A percentile compares a stretch with the other conserved stretches of the same genome.
Conservation (phyloP, 2,329 filamentous ascomycete genomes). For the Ophiostoma sp. region DNA sequence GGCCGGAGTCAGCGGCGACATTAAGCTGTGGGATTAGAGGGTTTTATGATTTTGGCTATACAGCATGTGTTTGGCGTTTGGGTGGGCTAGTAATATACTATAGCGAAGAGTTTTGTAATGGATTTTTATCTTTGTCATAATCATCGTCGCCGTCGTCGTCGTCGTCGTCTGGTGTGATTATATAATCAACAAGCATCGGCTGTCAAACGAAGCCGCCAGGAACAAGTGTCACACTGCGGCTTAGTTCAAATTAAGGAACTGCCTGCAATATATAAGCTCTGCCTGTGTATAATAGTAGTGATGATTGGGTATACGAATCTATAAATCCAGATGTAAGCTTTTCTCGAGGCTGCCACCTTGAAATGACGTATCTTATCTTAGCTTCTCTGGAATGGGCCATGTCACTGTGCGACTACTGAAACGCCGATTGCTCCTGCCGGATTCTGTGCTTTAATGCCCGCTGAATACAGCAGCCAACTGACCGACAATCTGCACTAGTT, state of each 20-base stretch:
- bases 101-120: not conserved
- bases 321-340: not conserved
- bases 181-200: not conserved
- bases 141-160: not conserved
- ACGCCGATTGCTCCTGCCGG: not conserved
- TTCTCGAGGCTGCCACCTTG: not conserved
- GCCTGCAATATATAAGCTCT: not conserved
- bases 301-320: not conserved
- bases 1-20: slow-evolving; percentile 79
- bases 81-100: not conserved
- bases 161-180: not conserved
- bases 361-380: slow-evolving; percentile 13
- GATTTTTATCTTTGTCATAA: not conserved
- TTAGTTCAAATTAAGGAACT: not conserved
- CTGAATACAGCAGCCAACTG: not conserved
- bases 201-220: not conserved
- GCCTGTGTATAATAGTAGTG: not conserved
- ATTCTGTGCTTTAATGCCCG: not conserved
- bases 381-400: not conserved
- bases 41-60: not conserved
- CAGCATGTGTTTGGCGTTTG: not conserved
- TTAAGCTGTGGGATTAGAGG: slow-evolving; percentile 84
- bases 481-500: slow-evolving; percentile 11
- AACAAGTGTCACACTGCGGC: not conserved
- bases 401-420: not conserved